Base-by-base conservation (phyloP, 306 rosid species). In the Rubus idaeus region DNA sequence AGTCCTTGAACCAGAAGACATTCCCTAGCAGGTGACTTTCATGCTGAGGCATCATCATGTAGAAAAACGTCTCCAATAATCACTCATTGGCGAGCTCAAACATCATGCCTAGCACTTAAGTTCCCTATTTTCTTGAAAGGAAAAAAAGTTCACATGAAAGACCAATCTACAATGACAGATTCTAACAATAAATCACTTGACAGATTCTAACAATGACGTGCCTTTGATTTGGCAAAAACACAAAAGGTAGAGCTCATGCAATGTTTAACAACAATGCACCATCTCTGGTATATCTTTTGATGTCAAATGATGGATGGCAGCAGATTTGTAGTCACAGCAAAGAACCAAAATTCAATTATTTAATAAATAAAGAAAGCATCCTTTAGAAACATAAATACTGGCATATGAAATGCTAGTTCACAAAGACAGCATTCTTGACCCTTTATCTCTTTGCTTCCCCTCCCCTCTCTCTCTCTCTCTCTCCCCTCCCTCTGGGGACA, bases 121-220 rank as follows among this genome's bases (percentile, higher is more conserved):
- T 10, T 4, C 8, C 65, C 7, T 23, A 26, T 58, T 12, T 10
- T 23, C 65, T 23, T 58, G 39, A 3, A 2, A 7, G n/a, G n/a
- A 8, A 56, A 56, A 51, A 4, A n/a, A 9, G 10, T 9, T 71
- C 23, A 1, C n/a, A 14, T 50, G 74, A 35, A n/a, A 50, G 26
- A 70, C 17, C 55, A 35, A 47, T 56, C 57, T 23, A 71, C 26
- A 17, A 51, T 37, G 40, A 73, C 64, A n/a, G 40, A 55, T 73
- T 40, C 40, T 11, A 40, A 56, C 20, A 55, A 40, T 57, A n/a
- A 20, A 14, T 55, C 21, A 72, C 55, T 13, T 40, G 40, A 73
- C 64, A n/a, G 40, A 55, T 73, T 40, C 40, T 11, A 40, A 56
- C 20, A 55, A 40, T 57, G 40, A 56, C 10, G 14, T 7, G 9